Percentiles rank a stretch among this genome's conserved stretches.
phyloP scores from a whole-genome alignment of 2,329 filamentous ascomycete genomes.

The Clarireedia homoeocarpa region DNA sequence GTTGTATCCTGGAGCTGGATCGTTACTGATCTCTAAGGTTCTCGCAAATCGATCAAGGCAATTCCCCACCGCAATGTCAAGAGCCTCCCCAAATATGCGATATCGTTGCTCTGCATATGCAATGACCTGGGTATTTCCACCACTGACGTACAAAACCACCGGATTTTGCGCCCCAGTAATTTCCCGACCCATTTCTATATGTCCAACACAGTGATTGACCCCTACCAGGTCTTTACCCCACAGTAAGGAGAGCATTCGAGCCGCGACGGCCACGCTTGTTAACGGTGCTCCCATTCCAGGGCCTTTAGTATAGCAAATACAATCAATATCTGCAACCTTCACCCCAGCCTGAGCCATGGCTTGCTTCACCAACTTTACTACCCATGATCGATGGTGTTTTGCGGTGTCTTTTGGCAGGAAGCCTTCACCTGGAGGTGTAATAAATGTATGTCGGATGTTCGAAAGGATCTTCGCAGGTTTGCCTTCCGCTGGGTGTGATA shows the following conservation, averaged over 20 bases:
- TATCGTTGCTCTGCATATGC: constrained; percentile 92
- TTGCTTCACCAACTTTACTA: constrained; percentile 71
- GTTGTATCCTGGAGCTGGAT: constrained; percentile 95
- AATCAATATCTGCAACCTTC: constrained; percentile 62
- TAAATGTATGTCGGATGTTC: constrained; percentile 91
- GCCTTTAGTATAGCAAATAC: constrained; percentile 91
- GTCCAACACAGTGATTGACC: constrained; percentile 96
- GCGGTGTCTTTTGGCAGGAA: constrained; percentile 97
- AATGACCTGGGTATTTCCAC: constrained; percentile 96
- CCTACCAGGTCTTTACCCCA: constrained; percentile 88
- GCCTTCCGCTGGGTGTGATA: constrained; percentile 58
- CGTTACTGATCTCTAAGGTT: constrained; percentile 85
- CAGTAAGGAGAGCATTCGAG: constrained; percentile 70
- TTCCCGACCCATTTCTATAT: constrained; percentile 95
- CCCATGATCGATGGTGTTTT: constrained; percentile 79
- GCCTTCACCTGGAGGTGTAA: constrained; percentile 83
- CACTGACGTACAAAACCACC: constrained; percentile 90
- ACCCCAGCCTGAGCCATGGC: constrained; percentile 66
- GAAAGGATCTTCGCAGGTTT: constrained; percentile 63
- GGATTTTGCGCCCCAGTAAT: constrained; percentile 89
- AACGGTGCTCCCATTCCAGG: constrained; percentile 96
- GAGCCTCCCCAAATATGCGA: constrained; percentile 94
- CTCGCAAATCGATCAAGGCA: constrained; percentile 94
- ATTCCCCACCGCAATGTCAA: constrained; percentile 96
- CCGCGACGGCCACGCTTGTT: constrained; percentile 77